Evolutionary conservation across 176 grass and related monocot species (phyloP).

Genomic region (Pontederia paniculata): DNA sequence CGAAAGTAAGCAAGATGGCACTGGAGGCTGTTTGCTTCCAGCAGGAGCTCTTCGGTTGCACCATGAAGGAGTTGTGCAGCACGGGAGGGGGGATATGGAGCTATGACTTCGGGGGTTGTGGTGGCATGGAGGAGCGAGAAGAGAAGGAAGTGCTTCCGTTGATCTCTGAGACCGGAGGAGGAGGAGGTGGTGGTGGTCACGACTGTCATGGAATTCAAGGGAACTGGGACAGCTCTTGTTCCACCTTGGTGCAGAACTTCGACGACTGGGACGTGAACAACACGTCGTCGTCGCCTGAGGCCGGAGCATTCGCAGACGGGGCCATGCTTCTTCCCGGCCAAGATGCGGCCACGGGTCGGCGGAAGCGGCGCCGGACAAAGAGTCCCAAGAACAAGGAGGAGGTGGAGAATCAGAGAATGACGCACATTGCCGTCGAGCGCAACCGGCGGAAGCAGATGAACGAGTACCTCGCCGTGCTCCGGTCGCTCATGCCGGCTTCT

Average conservation of each 20-base stretch:
- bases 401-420: constrained; percentile 78
- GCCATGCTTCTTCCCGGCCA: background rate
- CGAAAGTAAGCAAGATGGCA: constrained; percentile 32
- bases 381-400: constrained; percentile 64
- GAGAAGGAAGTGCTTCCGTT: background rate
- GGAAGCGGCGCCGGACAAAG: constrained; percentile 50
- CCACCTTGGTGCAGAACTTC: constrained; percentile 22
- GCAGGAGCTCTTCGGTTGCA: constrained; percentile 25
- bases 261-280: constrained; percentile 10
- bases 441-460: constrained; percentile 79
- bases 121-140: background rate
- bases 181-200: too few relatives aligned
- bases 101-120: constrained; percentile 6
- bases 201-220: background rate
- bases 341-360: constrained; percentile 4
- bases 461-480: constrained; percentile 61
- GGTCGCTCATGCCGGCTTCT: constrained; percentile 59
- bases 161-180: too few relatives aligned
- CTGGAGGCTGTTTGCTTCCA: constrained; percentile 62
- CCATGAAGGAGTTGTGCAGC: constrained; percentile 16
- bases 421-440: constrained; percentile 78
- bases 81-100: constrained; percentile 26
- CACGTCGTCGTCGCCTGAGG: constrained; percentile 1
- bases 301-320: background rate
- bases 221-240: background rate